Evolutionary conservation across 2,329 filamentous ascomycete species (phyloP), one percentile per base, ranked within the genome.

Genomic region (Trichophyton simii): DNA sequence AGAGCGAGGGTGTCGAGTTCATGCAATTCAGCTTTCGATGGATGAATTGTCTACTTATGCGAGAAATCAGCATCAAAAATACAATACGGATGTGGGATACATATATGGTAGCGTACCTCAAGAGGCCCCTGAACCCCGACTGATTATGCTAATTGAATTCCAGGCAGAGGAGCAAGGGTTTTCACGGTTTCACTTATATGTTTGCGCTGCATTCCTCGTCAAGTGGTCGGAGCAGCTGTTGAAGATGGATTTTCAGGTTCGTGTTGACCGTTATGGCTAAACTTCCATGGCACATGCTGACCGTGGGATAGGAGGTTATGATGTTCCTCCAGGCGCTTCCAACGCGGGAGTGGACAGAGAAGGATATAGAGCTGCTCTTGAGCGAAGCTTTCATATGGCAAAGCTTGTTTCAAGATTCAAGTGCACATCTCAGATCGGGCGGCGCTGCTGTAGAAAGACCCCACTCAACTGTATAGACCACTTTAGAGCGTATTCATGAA

Each of bases 71-170:
- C 71, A 92, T 99, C 62, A 89, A 87, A 73, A 97, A 96, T 72
- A 96, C 91, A 0, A 95, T 99, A 65, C 83, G 94, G 67, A 99
- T 99, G 94, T 99, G 94, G 94, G 94, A 99, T 75, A 99, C 94
- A 28, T 99, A 99, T 77, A 83, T 99, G 78, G 92, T 96, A 79
- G 72, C 55, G 42, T 22, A 8, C 36, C 18, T 52, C 34, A 61
- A 61, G 25, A n/a, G 3, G 9, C 11, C 9, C 34, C 5, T 1
- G 4, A 48, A 48, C 31, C 18, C 31, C 13, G 46, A 18, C 20
- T 15, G 44, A 60, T 59, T 65, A 61, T 63, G 68, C 66, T 65
- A 66, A 64, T 59, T 63, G 63, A 13, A 38, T 44, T 64, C 63
- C 67, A 97, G 92, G 91, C 94, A 57, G 95, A 99, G 80, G 94